Percentiles rank a stretch among this genome's conserved stretches.
These are phyloP conservation scores for Coemansia sp. DNA, from an alignment of 192 early-diverging fungal genomes.

Conservation along the genomic window DNA sequence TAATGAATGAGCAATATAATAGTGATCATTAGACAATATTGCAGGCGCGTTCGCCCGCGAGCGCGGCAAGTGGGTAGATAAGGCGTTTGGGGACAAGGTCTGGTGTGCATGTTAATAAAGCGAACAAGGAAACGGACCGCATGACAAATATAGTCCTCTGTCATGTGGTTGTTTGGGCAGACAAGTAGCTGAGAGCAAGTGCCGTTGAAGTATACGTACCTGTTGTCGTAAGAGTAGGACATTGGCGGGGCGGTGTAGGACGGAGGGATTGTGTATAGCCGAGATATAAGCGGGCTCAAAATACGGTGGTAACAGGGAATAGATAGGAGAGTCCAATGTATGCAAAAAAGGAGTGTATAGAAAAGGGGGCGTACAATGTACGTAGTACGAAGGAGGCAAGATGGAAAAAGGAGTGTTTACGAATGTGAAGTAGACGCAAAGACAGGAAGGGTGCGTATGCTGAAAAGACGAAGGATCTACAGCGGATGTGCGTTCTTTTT, in stretches of 20 bases:
- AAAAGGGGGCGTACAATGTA: constrained; percentile 6
- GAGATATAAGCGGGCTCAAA: background rate
- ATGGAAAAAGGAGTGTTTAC: background rate
- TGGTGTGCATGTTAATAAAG: constrained; percentile 5
- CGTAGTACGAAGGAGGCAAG: background rate
- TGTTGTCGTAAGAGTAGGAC: constrained; percentile 52
- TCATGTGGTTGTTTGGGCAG: background rate
- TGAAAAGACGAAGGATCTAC: constrained; percentile 11
- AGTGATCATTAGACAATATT: constrained; percentile 4
- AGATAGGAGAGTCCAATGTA: background rate
- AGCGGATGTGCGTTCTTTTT: constrained; percentile 14
- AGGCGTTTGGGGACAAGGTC: background rate
- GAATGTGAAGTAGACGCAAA: background rate
- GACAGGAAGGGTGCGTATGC: background rate
- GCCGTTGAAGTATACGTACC: constrained; percentile 19
- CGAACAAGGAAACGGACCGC: constrained; percentile 8
- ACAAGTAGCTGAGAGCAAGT: background rate
- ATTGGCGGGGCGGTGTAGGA: constrained; percentile 15
- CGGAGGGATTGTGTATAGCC: background rate
- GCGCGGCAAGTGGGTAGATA: background rate
- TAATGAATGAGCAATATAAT: constrained; percentile 1
- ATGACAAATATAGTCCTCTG: constrained; percentile 7
- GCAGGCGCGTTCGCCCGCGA: background rate
- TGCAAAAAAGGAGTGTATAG: background rate
- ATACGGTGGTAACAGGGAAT: background rate